These are phyloP conservation scores for Daldinia loculata DNA, from an alignment of 495 filamentous ascomycete genomes.

Conservation along the genomic window DNA sequence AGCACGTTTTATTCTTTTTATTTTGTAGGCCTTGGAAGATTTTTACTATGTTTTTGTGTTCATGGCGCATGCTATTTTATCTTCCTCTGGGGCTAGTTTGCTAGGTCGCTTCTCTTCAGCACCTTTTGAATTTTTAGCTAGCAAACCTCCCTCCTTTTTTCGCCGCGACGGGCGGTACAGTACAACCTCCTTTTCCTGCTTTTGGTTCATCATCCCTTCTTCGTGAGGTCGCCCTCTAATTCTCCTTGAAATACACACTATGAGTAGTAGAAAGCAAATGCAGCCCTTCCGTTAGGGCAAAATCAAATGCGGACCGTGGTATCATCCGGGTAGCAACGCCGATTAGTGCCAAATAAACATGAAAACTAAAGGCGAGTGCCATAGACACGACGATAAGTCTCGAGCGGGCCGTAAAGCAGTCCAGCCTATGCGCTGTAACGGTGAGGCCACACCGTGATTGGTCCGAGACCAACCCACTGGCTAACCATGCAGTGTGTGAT, in stretches of 20 bases:
- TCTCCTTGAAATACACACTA: constrained; percentile 50
- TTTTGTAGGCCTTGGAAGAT: constrained; percentile 43
- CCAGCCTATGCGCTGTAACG: constrained; percentile 44
- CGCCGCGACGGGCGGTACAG: constrained; percentile 10
- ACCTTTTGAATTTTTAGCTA: constrained; percentile 29
- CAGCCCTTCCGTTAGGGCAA: constrained; percentile 37
- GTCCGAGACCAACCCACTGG: constrained; percentile 34
- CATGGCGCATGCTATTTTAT: constrained; percentile 45
- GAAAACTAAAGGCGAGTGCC: constrained; percentile 48
- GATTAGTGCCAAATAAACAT: constrained; percentile 41
- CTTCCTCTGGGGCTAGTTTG: constrained; percentile 24
- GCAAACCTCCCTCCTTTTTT: constrained; percentile 29
- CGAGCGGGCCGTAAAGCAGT: constrained; percentile 30
- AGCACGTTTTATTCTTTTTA: constrained; percentile 43
- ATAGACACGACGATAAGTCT: constrained; percentile 41
- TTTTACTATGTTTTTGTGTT: constrained; percentile 44
- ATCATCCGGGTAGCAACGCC: constrained; percentile 52
- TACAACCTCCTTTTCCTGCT: constrained; percentile 36
- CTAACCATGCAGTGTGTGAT: constrained; percentile 41
- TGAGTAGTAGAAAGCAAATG: constrained; percentile 42
- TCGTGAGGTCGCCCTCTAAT: constrained; percentile 46
- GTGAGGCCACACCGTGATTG: constrained; percentile 47
- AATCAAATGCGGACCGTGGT: constrained; percentile 50
- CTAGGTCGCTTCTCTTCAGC: constrained; percentile 24
- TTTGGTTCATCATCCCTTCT: constrained; percentile 39